Evolutionary conservation across 1,284 basidiomycete species (phyloP).

Genomic region (Ganoderma resinaceum): DNA sequence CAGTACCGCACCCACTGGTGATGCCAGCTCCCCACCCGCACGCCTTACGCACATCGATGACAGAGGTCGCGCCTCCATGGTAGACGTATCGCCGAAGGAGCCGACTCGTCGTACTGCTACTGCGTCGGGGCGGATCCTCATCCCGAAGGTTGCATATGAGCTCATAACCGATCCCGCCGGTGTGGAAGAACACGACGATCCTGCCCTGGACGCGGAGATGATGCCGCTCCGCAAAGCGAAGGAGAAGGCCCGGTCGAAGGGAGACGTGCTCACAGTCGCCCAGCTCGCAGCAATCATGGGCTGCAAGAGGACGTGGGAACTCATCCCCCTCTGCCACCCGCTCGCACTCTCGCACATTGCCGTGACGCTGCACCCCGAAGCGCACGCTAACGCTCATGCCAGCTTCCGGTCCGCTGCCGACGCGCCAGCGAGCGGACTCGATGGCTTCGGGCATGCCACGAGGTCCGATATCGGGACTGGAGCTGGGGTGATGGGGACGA

Average conservation of each 20-base stretch:
- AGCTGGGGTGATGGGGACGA: constrained; percentile 6
- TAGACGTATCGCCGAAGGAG: constrained; percentile 75
- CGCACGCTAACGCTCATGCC: constrained; percentile 8
- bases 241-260: constrained; percentile 66
- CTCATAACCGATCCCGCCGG: constrained; percentile 53
- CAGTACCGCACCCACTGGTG: constrained; percentile 26
- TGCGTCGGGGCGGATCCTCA: constrained; percentile 80
- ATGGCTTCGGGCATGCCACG: constrained; percentile 16
- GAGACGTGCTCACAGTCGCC: constrained; percentile 80
- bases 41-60: constrained; percentile 76
- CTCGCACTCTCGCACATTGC: constrained; percentile 74
- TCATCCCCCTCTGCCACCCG: constrained; percentile 90
- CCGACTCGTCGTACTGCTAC: constrained; percentile 75
- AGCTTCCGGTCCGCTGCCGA: constrained; percentile 25
- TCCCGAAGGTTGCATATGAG: constrained; percentile 69
- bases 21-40: constrained; percentile 24
- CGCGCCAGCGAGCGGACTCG: constrained; percentile 13
- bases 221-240: constrained; percentile 42
- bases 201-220: constrained; percentile 30
- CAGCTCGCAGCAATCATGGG: constrained; percentile 90
- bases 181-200: constrained; percentile 30
- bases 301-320: constrained; percentile 80
- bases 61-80: constrained; percentile 78
- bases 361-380: constrained; percentile 63
- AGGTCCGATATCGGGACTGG: constrained; percentile 32